A percentile compares a stretch with the other conserved stretches of the same genome.
These are phyloP conservation scores for Populus ilicifolia DNA, from an alignment of 345 rosid genomes.

Conservation along the genomic window DNA sequence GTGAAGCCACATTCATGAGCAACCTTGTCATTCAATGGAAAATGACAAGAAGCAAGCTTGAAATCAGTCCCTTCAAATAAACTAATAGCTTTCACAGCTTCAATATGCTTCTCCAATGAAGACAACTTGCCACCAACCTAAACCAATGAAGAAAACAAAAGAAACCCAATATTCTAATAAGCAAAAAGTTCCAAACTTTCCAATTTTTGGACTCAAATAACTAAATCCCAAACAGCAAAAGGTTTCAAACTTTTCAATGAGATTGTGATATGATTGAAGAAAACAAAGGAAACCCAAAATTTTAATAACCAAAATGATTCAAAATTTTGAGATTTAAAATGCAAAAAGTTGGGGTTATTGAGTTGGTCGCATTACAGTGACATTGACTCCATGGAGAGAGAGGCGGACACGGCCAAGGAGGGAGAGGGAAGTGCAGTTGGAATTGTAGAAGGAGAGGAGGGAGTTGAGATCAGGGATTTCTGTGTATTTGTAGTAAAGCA, in stretches of 20 bases:
- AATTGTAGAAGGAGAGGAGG: constrained; percentile 66
- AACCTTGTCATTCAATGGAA: constrained; percentile 64
- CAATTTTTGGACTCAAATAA: background rate
- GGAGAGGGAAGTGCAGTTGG: constrained; percentile 63
- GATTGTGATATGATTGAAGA: background rate
- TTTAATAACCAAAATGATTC: background rate
- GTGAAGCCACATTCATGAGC: constrained; percentile 85
- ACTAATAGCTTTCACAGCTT: constrained; percentile 39
- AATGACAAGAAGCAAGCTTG: constrained; percentile 74
- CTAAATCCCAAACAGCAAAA: background rate
- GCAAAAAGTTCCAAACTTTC: background rate
- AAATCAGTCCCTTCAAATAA: constrained; percentile 87
- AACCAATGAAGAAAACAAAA: constrained; percentile 5
- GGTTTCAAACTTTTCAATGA: background rate
- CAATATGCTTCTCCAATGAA: constrained; percentile 63
- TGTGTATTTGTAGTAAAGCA: constrained; percentile 75
- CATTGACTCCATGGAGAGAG: constrained; percentile 79
- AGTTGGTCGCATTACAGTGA: constrained; percentile 46
- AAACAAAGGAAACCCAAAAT: background rate
- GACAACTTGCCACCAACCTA: constrained; percentile 79
- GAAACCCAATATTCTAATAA: background rate
- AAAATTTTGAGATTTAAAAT: background rate
- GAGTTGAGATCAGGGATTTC: constrained; percentile 52
- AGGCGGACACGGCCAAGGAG: constrained; percentile 87
- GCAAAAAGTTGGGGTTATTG: background rate